A percentile compares a stretch with the other conserved stretches of the same genome.
Evolutionary conservation across 192 early-diverging fungal genomes (phyloP).

Genomic region (Backusella liffmaniae): DNA sequence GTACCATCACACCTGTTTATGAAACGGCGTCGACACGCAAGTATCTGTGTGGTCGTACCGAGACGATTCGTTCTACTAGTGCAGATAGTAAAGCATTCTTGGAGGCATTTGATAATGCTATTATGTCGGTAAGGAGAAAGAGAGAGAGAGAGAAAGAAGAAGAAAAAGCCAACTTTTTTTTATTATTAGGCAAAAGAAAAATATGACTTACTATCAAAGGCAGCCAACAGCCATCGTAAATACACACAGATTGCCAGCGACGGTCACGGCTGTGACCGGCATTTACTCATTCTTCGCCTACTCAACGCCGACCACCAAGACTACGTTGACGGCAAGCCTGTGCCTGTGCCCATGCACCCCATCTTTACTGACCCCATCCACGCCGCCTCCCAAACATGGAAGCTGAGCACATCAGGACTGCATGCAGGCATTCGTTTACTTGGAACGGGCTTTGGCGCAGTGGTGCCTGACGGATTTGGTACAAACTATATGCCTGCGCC

Average conservation of each 20-base stretch:
- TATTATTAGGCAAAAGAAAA: slow-evolving; percentile 27
- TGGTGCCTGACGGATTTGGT: slow-evolving; percentile 80
- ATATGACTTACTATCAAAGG: slow-evolving; percentile 48
- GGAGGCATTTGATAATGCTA: slow-evolving; percentile 57
- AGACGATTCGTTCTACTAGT: slow-evolving; percentile 79
- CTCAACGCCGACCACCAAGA: slow-evolving; percentile 37
- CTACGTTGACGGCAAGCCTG: slow-evolving; percentile 9
- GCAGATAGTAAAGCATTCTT: slow-evolving; percentile 68
- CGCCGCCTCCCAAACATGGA: slow-evolving; percentile 67
- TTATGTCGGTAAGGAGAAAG: slow-evolving; percentile 3
- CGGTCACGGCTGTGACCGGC: slow-evolving; percentile 80
- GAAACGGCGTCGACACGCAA: slow-evolving; percentile 83
- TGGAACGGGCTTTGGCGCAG: slow-evolving; percentile 83
- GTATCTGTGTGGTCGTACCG: slow-evolving; percentile 83
- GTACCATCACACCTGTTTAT: slow-evolving; percentile 67
- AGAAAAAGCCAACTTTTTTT: not conserved
- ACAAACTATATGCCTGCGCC: slow-evolving; percentile 79
- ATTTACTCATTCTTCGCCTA: slow-evolving; percentile 77
- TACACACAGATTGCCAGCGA: slow-evolving; percentile 73
- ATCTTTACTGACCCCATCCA: slow-evolving; percentile 69
- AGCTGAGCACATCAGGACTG: slow-evolving; percentile 80
- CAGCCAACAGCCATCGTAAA: slow-evolving; percentile 60
- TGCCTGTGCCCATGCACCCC: slow-evolving; percentile 40
- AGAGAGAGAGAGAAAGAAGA: too few species aligned
- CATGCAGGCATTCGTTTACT: slow-evolving; percentile 65